Base-by-base conservation (phyloP, 352 stramenopile genomes). In the Pythium biforme region DNA sequence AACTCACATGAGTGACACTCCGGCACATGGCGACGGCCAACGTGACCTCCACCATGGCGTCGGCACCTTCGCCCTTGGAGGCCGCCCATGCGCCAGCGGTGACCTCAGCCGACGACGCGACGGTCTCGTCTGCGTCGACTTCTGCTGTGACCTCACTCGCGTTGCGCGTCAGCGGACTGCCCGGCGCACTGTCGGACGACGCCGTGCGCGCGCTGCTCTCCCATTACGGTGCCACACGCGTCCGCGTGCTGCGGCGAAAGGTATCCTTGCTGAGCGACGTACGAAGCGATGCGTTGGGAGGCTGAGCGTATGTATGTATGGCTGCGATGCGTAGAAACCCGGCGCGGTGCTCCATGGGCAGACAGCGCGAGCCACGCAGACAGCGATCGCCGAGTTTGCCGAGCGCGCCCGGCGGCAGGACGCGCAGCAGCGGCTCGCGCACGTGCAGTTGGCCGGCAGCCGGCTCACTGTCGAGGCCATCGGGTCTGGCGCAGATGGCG, bases 161-260 rank as follows among this genome's bases (percentile, higher is more conserved):
- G 43, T 67, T 91, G 56, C 80, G 83, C 29, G 74, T 92, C 19
- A 70, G 73, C 40, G 86, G 89, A 61, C 62, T 94, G 10, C 83
- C 85, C 22, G 52, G 66, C 14, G 77, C 73, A 37, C 53, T 94
- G 50, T 89, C 85, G 19, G 53, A 56, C 2, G 70, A 86, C 7
- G 79, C 83, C 10, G 75, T 92, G 20, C 70, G 73, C 19, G 69
- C 79, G 27, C 73, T 94, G 22, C 69, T 94, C 45, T 52, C 45
- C 5, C 81, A 89, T 56, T 89, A 89, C 43, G 85, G 81, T 2
- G 79, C 85, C 12, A 64, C 50, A 3, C 46, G 62, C 17, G 78
- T 91, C 49, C 74, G 72, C 37, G 65, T 89, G 5, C 63, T 84
- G 23, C 66, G 72, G 14, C 69, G 58, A 31, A 70, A 58, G 57